Conservation (phyloP, 441 rosid species). For the Gossypium schwendimanii region DNA sequence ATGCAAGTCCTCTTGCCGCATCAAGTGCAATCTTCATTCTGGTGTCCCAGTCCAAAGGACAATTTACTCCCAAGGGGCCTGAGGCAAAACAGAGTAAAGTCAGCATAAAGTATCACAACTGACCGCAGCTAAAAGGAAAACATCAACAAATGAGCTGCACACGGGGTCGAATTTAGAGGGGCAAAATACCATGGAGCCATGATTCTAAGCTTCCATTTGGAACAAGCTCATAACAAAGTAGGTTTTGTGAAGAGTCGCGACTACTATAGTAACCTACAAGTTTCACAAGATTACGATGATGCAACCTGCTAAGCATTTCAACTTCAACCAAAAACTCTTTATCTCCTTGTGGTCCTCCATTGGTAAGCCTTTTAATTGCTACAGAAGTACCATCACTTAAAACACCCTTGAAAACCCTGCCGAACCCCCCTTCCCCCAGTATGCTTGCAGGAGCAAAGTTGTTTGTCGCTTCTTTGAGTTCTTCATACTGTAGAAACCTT, state of each 20-base stretch:
- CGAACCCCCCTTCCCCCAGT: conserved; percentile 96
- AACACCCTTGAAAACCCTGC: conserved; percentile 89
- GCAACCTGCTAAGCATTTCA: conserved; percentile 97
- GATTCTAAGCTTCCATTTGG: conserved; percentile 93
- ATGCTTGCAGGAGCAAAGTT: conserved; percentile 73
- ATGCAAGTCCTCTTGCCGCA: conserved; percentile 94
- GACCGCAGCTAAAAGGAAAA: conserved; percentile 7
- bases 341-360: conserved; percentile 91
- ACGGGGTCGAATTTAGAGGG: conserved; percentile 3
- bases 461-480: conserved; percentile 85
- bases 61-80: conserved; percentile 86
- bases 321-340: conserved; percentile 92
- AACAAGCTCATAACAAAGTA: conserved; percentile 89
- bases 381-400: conserved; percentile 94
- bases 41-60: conserved; percentile 90
- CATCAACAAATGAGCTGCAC: neutral
- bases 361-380: conserved; percentile 82
- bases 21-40: conserved; percentile 97
- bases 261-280: conserved; percentile 87
- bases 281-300: conserved; percentile 96
- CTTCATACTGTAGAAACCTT: conserved; percentile 80
- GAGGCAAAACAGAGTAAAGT: conserved; percentile 24
- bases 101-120: neutral
- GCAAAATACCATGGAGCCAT: conserved; percentile 79
- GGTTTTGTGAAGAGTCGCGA: conserved; percentile 80